A percentile compares a stretch with the other conserved stretches of the same genome.
These are phyloP conservation scores for Fusarium neocosmosporiellum DNA, from an alignment of 2,329 filamentous ascomycete species.

Conservation along the genomic window DNA sequence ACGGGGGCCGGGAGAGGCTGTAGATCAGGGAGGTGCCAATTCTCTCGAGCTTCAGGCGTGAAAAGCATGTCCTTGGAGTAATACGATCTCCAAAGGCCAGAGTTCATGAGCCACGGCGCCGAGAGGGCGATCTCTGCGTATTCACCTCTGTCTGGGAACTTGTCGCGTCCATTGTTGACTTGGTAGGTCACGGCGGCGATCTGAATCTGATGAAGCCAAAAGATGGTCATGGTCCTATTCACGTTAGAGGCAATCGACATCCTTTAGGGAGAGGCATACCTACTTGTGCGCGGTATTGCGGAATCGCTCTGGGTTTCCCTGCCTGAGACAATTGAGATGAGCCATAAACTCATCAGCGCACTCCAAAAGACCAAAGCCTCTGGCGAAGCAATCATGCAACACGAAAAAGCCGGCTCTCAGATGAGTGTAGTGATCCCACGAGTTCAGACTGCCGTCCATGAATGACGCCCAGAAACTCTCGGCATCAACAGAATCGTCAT, in stretches of 20 bases:
- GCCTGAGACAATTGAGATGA: slow-evolving; percentile 41
- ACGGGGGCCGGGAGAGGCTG: slow-evolving; percentile 40
- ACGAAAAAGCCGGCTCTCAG: slow-evolving; percentile 49
- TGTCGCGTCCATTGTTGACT: slow-evolving; percentile 2
- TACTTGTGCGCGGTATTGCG: slow-evolving; percentile 49
- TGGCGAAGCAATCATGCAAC: slow-evolving; percentile 42
- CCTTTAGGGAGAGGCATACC: not conserved
- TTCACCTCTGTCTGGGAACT: slow-evolving; percentile 25
- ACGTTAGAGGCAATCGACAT: accelerated
- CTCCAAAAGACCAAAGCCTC: slow-evolving; percentile 39
- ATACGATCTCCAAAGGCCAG: slow-evolving; percentile 45
- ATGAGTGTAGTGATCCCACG: slow-evolving; percentile 50
- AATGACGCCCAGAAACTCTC: slow-evolving; percentile 45
- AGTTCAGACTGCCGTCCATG: slow-evolving; percentile 38
- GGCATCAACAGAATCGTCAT: slow-evolving; percentile 2
- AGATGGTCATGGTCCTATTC: slow-evolving; percentile 47
- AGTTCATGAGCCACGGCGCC: slow-evolving; percentile 45
- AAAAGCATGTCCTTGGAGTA: slow-evolving; percentile 50
- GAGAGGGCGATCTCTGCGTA: slow-evolving; percentile 42
- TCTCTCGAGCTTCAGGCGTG: slow-evolving; percentile 40
- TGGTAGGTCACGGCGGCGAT: slow-evolving; percentile 44
- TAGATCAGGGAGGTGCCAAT: slow-evolving; percentile 47
- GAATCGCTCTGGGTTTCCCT: slow-evolving; percentile 44
- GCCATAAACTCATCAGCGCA: slow-evolving; percentile 46
- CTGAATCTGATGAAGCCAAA: slow-evolving; percentile 51